phyloP scores from a whole-genome alignment of 2,329 filamentous ascomycete species.

The Colletotrichum truncatum region DNA sequence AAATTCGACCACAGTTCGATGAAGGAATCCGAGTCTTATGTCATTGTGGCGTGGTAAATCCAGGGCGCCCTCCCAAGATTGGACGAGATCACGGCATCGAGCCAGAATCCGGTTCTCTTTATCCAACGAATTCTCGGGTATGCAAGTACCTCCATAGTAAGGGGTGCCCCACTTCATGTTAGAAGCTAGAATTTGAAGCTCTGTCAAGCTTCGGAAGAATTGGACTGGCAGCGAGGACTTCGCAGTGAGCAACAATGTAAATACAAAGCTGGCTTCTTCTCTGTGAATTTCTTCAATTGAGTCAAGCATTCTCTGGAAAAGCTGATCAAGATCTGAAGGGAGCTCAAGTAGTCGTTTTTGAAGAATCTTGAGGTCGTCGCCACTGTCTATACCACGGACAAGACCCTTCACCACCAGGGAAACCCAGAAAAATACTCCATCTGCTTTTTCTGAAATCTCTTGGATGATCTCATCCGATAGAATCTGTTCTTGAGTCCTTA shows the following conservation, averaged over 20 bases:
- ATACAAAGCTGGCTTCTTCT: not conserved
- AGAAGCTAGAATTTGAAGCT: not conserved
- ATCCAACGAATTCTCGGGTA: no score
- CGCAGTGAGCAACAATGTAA: slow-evolving; percentile 1
- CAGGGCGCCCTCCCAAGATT: not conserved
- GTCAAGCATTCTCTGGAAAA: slow-evolving; percentile 29
- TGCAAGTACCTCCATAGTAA: no score
- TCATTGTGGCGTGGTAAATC: no score
- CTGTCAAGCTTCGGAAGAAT: no score
- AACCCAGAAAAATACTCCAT: slow-evolving; percentile 46
- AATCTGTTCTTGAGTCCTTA: not conserved
- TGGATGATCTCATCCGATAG: slow-evolving; percentile 29
- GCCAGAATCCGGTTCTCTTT: not conserved
- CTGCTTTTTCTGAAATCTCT: slow-evolving; percentile 34
- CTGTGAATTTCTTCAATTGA: slow-evolving; percentile 12
- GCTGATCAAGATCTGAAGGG: slow-evolving; percentile 25
- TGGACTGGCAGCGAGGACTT: not conserved
- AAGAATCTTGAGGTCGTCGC: slow-evolving; percentile 9
- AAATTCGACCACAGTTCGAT: slow-evolving; percentile 7
- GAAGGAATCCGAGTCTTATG: not conserved
- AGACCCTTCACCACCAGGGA: slow-evolving; percentile 33
- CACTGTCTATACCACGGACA: slow-evolving; percentile 25
- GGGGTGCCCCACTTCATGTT: not conserved
- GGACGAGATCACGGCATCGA: not conserved
- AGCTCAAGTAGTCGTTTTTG: slow-evolving; percentile 14